Base-by-base conservation (phyloP, 202 grass and related monocot species). In the Tripidium arundinaceum region DNA sequence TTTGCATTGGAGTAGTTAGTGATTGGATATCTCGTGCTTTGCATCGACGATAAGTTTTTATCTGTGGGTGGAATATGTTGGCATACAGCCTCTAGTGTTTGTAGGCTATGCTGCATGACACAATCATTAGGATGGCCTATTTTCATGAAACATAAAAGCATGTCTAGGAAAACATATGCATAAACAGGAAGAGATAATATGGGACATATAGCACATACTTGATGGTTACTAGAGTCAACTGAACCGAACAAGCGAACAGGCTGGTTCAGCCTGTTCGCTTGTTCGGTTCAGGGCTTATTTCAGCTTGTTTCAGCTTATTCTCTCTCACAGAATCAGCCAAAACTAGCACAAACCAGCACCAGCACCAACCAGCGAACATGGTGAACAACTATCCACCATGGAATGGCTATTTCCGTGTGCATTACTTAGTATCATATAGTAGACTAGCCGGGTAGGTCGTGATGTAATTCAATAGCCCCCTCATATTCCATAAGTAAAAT, bases 401-500 rank as follows among this genome's bases (percentile, higher is more conserved):
- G 29, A 79, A 87, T 67, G 16, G 16, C 11, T 13, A 79, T 68
- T 76, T 52, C 47, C 3, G 12, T 40, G 19, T 2, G 8, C 6
- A 52, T 52, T 19, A 52, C 47, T n/a, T 78, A 40, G 24, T 46
- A 25, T 26, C 49, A 33, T 76, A 80, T 52, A 60, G 28, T 72
- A 78, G 2, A 72, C 22, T 78, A 68, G 39, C 16, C 1, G 14
- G 11, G 6, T 42, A 68, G 70, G 7, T 81, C 34, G 9, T 46
- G 65, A 65, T 76, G 64, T 28, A 77, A 64, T 76, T 62, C 43
- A 55, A 12, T 76, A 33, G 54, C 4, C 40, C 36, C 33, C 8
- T 83, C 62, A 31, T 40, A 83, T 83, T 78, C 79, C 68, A 68
- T 62, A 70, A 89, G 83, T 89, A 55, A 43, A 54, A 79, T 69